Evolutionary conservation across 371 early-diverging fungal genomes (phyloP), one percentile per base, ranked within the genome.

Genomic region (Mortierella sp.): DNA sequence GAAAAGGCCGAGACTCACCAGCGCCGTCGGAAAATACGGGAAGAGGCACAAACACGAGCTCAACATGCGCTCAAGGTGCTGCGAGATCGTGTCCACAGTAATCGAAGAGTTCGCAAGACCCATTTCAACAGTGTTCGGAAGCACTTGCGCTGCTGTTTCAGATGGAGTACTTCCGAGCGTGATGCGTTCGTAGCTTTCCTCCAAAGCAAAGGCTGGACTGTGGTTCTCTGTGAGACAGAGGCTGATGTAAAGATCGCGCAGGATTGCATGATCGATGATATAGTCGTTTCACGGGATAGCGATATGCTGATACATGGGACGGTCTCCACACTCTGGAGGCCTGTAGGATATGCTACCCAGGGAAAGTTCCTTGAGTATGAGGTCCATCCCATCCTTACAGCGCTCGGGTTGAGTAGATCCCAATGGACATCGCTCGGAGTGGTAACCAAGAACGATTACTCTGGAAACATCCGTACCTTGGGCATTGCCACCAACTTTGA

Each of bases 71-170:
- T 50, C 50, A 50, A 21, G 21, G 50, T 50, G 37, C 37, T 37
- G 37, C 37, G 37, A 37, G 37, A 37, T 37, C 50, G 21, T n/a
- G 16, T 50, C 21, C n/a, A 50, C 16, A 21, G n/a, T 50, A 21
- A 21, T 21, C 50, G 21, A 4, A 50, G n/a, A n/a, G 50, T 50
- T 4, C 50, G 50, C 50, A 50, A 21, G 50, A n/a, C 50, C 21
- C 50, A 50, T 14, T 50, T 50, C 50, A 50, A 50, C n/a, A 21
- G 50, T 50, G 50, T 50, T 21, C 50, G 14, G n/a, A 50, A 50
- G 50, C 16, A 50, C 21, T 21, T 50, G 21, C 50, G 50, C 3
- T 2, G 50, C 16, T 50, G 50, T 21, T 50, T 50, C 50, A 50
- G 14, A 50, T 50, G 50, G 50, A 50, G 50, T 21, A 50, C 16